Base-by-base conservation (phyloP, 306 rosid genomes). In the Glycyrrhiza uralensis region DNA sequence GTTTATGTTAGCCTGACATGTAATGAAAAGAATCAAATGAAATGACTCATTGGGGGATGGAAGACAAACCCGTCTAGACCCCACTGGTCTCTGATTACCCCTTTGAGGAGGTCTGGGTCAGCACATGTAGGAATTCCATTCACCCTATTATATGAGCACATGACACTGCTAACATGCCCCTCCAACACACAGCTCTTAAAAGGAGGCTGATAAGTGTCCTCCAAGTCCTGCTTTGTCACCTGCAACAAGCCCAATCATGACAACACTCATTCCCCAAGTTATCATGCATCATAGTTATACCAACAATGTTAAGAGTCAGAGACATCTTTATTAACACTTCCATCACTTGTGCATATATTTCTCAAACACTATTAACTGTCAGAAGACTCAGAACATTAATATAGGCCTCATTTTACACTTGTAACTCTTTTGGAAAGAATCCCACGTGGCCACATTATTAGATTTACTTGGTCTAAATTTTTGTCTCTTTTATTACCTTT, bases 71-170 rank as follows among this genome's bases (percentile, higher is more conserved):
- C 97, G 23, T 89, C 91, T 50, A 92, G 88, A 75, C 80, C 81
- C 97, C 96, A 91, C 61, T 89, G 83, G 57, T 74, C 96, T 81
- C 97, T 87, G 7, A 92, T 55, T 44, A 86, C 57, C 0, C 87
- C 93, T 80, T 83, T 69, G 74, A 91, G 90, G n/a, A 91, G 92
- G 55, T 78, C 83, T 7, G 97, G 88, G 5, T 92, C 93, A 54
- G 97, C 96, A 76, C 97, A 89, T 1, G 97, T 92, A 46, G 97
- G 97, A 81, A 92, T 69, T 3, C 96, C 97, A 60, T 92, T 87
- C 29, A 89, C 96, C 66, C 93, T 84, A 73, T 91, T 91, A 29
- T 89, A 92, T 41, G 97, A 91, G 49, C 97, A 92, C 97, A 92
- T 92, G 4, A 92, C 91, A 69, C 97, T 91, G 46, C 97, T 89